These are phyloP conservation scores for Paraconiothyrium sp. DNA, from an alignment of 2,329 filamentous ascomycete species.

Conservation along the genomic window DNA sequence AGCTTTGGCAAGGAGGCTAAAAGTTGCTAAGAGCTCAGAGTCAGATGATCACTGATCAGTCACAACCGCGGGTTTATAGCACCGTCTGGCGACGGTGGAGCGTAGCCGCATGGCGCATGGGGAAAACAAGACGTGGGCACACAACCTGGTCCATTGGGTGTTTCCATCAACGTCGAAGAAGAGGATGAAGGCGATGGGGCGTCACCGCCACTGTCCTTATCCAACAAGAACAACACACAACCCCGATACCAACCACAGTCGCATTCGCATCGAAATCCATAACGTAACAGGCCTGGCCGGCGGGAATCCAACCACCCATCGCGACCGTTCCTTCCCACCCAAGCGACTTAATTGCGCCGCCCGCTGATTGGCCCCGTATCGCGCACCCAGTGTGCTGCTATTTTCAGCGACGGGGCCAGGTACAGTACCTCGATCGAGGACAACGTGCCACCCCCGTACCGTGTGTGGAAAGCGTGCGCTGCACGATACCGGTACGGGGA, in stretches of 20 bases:
- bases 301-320: background rate
- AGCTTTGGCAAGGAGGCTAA: background rate
- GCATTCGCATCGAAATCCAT: constrained; percentile 6
- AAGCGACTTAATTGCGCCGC: background rate
- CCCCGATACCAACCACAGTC: background rate
- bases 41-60: background rate
- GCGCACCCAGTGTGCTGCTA: background rate
- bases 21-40: background rate
- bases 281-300: constrained; percentile 6
- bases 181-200: background rate
- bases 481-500: constrained; percentile 6
- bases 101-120: too few relatives aligned
- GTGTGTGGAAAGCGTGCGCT: constrained; percentile 6
- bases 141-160: too few relatives aligned
- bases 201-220: background rate
- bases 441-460: constrained; percentile 9
- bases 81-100: background rate
- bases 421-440: background rate
- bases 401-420: constrained; percentile 6
- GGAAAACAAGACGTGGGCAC: too few relatives aligned
- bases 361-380: background rate
- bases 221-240: background rate
- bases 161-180: too few relatives aligned
- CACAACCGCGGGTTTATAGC: background rate
- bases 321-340: background rate